A percentile compares a stretch with the other conserved stretches of the same genome.
Evolutionary conservation across 257 asterid species (phyloP).

Genomic region (Scutellaria baicalensis): DNA sequence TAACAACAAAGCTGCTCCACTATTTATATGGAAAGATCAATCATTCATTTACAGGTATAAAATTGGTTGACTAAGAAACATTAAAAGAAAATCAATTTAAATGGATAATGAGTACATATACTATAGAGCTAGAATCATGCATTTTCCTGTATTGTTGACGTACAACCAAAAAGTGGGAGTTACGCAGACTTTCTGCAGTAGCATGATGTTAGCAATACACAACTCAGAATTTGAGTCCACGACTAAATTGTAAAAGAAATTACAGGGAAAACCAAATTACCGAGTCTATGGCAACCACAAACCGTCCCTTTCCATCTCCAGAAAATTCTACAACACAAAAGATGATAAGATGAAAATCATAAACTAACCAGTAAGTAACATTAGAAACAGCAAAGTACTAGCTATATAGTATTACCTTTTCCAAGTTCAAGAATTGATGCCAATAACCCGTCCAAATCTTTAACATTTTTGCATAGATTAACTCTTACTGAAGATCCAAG

Average conservation of each 20-base stretch:
- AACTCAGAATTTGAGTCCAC: background rate
- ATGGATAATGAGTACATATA: background rate
- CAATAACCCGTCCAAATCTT: constrained; percentile 48
- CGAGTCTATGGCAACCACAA: constrained; percentile 88
- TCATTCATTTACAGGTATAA: background rate
- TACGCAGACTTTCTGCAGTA: background rate
- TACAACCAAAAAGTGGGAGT: background rate
- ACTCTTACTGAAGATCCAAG: constrained; percentile 27
- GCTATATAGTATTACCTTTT: constrained; percentile 45
- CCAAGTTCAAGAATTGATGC: constrained; percentile 58
- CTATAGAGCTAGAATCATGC: background rate
- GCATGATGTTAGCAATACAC: background rate
- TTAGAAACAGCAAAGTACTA: background rate
- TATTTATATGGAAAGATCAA: background rate
- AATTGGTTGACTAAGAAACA: background rate
- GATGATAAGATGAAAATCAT: constrained; percentile 5
- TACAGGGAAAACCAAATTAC: constrained; percentile 27
- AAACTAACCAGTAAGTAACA: constrained; percentile 3
- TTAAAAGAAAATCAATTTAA: background rate
- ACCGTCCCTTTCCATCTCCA: constrained; percentile 61
- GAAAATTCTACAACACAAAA: constrained; percentile 48
- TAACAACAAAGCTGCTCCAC: background rate
- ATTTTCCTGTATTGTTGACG: background rate
- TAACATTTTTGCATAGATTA: constrained; percentile 45
- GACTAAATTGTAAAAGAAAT: background rate